These are phyloP conservation scores for Paecilomyces formosus DNA, from an alignment of 2,329 filamentous ascomycete genomes.

Conservation along the genomic window DNA sequence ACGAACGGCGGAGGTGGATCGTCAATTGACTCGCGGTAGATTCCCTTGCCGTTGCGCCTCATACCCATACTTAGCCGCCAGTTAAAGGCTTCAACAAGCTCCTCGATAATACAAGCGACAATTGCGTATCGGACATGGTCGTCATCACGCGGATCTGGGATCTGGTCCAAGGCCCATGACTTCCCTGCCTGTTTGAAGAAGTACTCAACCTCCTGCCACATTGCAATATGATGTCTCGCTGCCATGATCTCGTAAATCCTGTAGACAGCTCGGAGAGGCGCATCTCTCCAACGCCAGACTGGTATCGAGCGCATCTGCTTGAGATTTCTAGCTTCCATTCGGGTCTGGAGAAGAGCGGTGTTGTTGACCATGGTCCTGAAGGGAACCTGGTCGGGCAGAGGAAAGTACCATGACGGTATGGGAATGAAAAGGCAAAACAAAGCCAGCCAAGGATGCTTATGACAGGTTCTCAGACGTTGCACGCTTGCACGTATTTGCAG, in stretches of 20 bases:
- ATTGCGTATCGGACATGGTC: slow-evolving; percentile 22
- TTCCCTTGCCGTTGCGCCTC: slow-evolving; percentile 9
- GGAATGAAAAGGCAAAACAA: slow-evolving; percentile 13
- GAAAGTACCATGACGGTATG: slow-evolving; percentile 12
- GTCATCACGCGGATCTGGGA: slow-evolving; percentile 17
- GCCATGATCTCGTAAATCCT: slow-evolving; percentile 18
- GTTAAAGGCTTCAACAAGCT: slow-evolving; percentile 18
- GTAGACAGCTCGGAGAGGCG: slow-evolving; percentile 16
- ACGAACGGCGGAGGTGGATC: slow-evolving; percentile 10
- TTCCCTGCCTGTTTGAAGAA: slow-evolving; percentile 16
- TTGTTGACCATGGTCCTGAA: slow-evolving; percentile 4
- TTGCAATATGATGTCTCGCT: slow-evolving; percentile 10
- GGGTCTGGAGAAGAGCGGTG: slow-evolving; percentile 4
- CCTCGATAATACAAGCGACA: slow-evolving; percentile 17
- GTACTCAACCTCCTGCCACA: slow-evolving; percentile 17
- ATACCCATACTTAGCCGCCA: slow-evolving; percentile 15
- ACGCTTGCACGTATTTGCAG: slow-evolving; percentile 8
- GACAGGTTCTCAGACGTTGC: slow-evolving; percentile 7
- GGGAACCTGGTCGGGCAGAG: slow-evolving; percentile 4
- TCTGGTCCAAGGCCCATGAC: slow-evolving; percentile 13
- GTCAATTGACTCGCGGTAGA: slow-evolving; percentile 8
- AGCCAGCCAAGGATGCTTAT: slow-evolving; percentile 10
- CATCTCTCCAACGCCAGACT: slow-evolving; percentile 15
- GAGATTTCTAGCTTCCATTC: slow-evolving; percentile 1
- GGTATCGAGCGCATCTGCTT: slow-evolving; percentile 1